Evolutionary conservation across 1,284 basidiomycete species (phyloP).

Genomic region (Ceratobasidium sp.): DNA sequence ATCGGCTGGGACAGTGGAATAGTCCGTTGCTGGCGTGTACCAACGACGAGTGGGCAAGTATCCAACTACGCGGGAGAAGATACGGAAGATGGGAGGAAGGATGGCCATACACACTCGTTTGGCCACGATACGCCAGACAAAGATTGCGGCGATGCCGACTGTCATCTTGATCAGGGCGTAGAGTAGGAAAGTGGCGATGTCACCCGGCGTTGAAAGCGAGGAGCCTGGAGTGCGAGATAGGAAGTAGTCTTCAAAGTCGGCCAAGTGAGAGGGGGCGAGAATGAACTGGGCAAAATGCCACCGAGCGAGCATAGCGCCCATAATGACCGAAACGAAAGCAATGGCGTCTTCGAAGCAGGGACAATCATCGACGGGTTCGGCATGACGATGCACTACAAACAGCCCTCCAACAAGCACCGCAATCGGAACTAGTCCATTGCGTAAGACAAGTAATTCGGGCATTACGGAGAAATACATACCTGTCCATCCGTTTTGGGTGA

Average conservation of each 20-base stretch:
- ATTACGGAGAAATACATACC: slow-evolving; percentile 55
- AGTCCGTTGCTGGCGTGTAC: slow-evolving; percentile 90
- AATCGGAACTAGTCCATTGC: slow-evolving; percentile 65
- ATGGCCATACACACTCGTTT: slow-evolving; percentile 78
- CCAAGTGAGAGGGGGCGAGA: slow-evolving; percentile 23
- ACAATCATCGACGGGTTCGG: slow-evolving; percentile 93
- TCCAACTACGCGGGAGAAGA: slow-evolving; percentile 62
- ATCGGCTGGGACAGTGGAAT: slow-evolving; percentile 71
- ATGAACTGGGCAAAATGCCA: slow-evolving; percentile 60
- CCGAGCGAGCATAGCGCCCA: slow-evolving; percentile 76
- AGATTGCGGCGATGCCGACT: slow-evolving; percentile 67
- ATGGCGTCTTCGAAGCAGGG: slow-evolving; percentile 99
- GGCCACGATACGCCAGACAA: slow-evolving; percentile 85
- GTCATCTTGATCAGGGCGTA: slow-evolving; percentile 68
- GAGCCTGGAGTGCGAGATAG: slow-evolving; percentile 30
- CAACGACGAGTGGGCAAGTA: slow-evolving; percentile 80
- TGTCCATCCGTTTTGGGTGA: slow-evolving; percentile 63
- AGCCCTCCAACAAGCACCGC: slow-evolving; percentile 73
- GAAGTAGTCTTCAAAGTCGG: slow-evolving; percentile 16
- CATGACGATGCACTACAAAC: slow-evolving; percentile 86
- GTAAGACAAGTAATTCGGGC: slow-evolving; percentile 15
- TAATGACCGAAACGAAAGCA: slow-evolving; percentile 85
- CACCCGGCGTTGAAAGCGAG: neutral
- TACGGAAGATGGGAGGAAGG: slow-evolving; percentile 84
- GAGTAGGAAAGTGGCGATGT: slow-evolving; percentile 30